Percentiles rank a stretch among this genome's conserved stretches.
Evolutionary conservation across 495 filamentous ascomycete genomes (phyloP).

Genomic region (Ascodesmis nigricans): DNA sequence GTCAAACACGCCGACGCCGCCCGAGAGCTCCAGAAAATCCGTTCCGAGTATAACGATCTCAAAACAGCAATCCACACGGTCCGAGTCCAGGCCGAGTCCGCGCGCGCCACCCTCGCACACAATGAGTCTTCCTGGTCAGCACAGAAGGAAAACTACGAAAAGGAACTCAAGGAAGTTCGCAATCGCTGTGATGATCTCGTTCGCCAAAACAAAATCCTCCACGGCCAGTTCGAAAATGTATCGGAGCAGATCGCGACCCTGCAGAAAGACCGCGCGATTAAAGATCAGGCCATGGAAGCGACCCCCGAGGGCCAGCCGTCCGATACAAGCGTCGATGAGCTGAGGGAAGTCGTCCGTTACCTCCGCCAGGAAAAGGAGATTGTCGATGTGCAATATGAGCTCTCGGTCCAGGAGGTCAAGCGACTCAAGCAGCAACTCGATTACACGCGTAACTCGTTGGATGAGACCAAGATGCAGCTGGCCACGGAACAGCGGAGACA

Average conservation of each 20-base stretch:
- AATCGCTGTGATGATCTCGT: conserved; percentile 56
- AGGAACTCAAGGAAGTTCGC: conserved; percentile 57
- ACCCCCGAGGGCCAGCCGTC: conserved; percentile 22
- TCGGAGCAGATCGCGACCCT: conserved; percentile 53
- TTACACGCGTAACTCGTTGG: conserved; percentile 62
- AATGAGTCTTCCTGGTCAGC: conserved; percentile 77
- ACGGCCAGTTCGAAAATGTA: conserved; percentile 68
- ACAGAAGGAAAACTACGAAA: conserved; percentile 53
- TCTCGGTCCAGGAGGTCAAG: conserved; percentile 65
- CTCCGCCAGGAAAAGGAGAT: conserved; percentile 95
- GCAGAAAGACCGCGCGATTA: conserved; percentile 42
- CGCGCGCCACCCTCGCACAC: conserved; percentile 49
- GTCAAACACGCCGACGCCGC: conserved; percentile 88
- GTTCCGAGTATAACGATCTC: conserved; percentile 58
- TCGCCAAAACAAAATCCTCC: conserved; percentile 68
- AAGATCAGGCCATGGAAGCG: conserved; percentile 27
- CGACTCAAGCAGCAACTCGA: conserved; percentile 75
- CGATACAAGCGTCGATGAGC: conserved; percentile 37
- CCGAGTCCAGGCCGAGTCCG: conserved; percentile 59
- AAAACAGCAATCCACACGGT: conserved; percentile 49
- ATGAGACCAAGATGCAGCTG: conserved; percentile 65
- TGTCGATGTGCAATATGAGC: conserved; percentile 78
- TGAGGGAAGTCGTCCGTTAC: conserved; percentile 75
- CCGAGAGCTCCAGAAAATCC: conserved; percentile 52
- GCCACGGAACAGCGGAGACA: conserved; percentile 67